Percentiles rank a stretch among this genome's conserved stretches.
These are phyloP conservation scores for Heritiera fomes DNA, from an alignment of 345 rosid species.

Conservation along the genomic window DNA sequence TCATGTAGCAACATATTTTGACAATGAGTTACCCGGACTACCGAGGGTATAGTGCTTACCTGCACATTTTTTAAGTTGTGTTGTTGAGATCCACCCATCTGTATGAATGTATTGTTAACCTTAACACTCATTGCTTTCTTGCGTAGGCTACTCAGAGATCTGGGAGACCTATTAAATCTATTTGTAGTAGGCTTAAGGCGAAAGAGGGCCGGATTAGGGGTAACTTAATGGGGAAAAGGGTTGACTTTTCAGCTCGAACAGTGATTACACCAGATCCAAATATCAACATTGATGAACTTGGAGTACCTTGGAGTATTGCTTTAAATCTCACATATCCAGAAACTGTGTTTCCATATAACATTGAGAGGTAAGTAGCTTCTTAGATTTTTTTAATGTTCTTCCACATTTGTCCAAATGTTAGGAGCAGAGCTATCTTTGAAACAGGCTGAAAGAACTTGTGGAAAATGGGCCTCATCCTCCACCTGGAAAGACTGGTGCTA, in stretches of 20 bases:
- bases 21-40: constrained; percentile 95
- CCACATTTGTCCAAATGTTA: background rate
- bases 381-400: background rate
- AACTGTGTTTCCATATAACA: constrained; percentile 91
- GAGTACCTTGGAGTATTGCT: constrained; percentile 99
- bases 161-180: constrained; percentile 94
- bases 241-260: constrained; percentile 93
- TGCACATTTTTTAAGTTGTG: too few relatives aligned
- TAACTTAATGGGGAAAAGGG: constrained; percentile 94
- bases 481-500: constrained; percentile 95
- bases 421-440: background rate
- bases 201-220: constrained; percentile 97
- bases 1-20: constrained; percentile 90
- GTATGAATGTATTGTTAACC: background rate
- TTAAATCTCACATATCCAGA: constrained; percentile 92
- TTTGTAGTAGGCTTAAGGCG: constrained; percentile 94
- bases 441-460: constrained; percentile 89
- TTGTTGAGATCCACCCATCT: background rate
- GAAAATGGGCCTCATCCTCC: constrained; percentile 98
- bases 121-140: constrained; percentile 10
- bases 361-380: constrained; percentile 60
- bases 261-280: constrained; percentile 96
- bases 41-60: constrained; percentile 68
- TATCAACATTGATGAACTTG: constrained; percentile 86
- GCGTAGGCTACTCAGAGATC: constrained; percentile 90